Conservation (phyloP, 805 yeast genomes). For the Kockiozyma suomiensis region DNA sequence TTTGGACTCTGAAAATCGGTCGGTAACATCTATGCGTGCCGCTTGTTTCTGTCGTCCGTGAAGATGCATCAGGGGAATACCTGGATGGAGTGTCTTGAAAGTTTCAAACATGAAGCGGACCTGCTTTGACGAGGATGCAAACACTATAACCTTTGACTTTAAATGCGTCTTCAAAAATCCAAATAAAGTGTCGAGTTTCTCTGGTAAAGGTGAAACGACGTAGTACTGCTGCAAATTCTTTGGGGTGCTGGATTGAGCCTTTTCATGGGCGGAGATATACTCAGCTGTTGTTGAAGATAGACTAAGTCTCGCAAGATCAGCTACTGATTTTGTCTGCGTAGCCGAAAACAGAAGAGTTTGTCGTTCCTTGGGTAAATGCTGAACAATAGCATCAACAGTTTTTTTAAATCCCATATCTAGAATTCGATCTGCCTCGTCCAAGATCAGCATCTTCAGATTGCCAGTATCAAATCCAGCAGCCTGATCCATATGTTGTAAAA, state of each 20-base stretch:
- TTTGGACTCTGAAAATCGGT: slow-evolving; percentile 93
- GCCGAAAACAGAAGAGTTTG: slow-evolving; percentile 88
- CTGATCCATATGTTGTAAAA: slow-evolving; percentile 88
- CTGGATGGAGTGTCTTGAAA: slow-evolving; percentile 81
- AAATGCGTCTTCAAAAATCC: slow-evolving; percentile 83
- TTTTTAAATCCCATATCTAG: slow-evolving; percentile 90
- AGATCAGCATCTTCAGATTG: slow-evolving; percentile 73
- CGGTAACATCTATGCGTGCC: slow-evolving; percentile 90
- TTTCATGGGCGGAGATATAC: slow-evolving; percentile 55
- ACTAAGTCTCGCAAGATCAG: slow-evolving; percentile 80
- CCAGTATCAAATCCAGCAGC: slow-evolving; percentile 75
- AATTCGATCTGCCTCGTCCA: slow-evolving; percentile 92
- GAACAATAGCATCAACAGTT: slow-evolving; percentile 77
- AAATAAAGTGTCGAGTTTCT: slow-evolving; percentile 83
- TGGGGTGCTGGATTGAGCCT: slow-evolving; percentile 63
- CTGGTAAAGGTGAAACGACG: slow-evolving; percentile 67
- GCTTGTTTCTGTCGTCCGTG: slow-evolving; percentile 99
- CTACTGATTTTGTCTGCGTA: slow-evolving; percentile 80
- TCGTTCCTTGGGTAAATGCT: slow-evolving; percentile 74
- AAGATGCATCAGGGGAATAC: slow-evolving; percentile 92
- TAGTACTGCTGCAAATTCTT: slow-evolving; percentile 82
- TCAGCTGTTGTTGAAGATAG: slow-evolving; percentile 54
- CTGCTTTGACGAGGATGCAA: slow-evolving; percentile 84
- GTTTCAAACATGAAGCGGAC: slow-evolving; percentile 88
- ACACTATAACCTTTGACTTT: slow-evolving; percentile 77